phyloP scores from a whole-genome alignment of 257 asterid genomes.

The Cordia subcordata region DNA sequence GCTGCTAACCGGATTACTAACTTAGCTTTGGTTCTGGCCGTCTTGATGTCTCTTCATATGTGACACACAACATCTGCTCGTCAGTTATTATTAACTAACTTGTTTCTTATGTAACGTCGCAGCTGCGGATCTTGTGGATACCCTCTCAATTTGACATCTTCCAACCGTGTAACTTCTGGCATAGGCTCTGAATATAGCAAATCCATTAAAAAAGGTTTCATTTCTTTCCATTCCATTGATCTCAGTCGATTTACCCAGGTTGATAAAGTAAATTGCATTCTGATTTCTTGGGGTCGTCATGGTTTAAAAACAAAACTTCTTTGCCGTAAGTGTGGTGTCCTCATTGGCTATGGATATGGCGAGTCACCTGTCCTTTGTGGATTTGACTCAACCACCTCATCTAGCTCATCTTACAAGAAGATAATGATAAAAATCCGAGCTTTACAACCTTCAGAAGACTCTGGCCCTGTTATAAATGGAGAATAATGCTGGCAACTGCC shows the following conservation, averaged over 20 bases:
- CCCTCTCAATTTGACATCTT: constrained; percentile 59
- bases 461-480: constrained; percentile 30
- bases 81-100: constrained; percentile 7
- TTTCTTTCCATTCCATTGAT: constrained; percentile 57
- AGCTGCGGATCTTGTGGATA: constrained; percentile 90
- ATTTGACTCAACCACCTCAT: constrained; percentile 56
- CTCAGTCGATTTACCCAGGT: constrained; percentile 82
- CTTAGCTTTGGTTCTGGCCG: background rate
- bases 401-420: constrained; percentile 51
- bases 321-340: constrained; percentile 69
- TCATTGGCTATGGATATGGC: constrained; percentile 61
- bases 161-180: constrained; percentile 51
- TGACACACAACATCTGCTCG: background rate
- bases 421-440: constrained; percentile 59
- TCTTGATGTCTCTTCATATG: background rate
- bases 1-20: background rate
- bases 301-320: constrained; percentile 67
- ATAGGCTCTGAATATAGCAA: constrained; percentile 52
- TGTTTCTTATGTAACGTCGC: constrained; percentile 16
- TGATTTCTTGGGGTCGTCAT: constrained; percentile 49
- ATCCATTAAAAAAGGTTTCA: constrained; percentile 56
- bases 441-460: constrained; percentile 49
- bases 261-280: constrained; percentile 61
- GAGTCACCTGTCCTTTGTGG: constrained; percentile 61
- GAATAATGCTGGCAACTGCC: constrained; percentile 6